Base-by-base conservation (phyloP, 306 rosid genomes). In the Ormosia semicastrata region DNA sequence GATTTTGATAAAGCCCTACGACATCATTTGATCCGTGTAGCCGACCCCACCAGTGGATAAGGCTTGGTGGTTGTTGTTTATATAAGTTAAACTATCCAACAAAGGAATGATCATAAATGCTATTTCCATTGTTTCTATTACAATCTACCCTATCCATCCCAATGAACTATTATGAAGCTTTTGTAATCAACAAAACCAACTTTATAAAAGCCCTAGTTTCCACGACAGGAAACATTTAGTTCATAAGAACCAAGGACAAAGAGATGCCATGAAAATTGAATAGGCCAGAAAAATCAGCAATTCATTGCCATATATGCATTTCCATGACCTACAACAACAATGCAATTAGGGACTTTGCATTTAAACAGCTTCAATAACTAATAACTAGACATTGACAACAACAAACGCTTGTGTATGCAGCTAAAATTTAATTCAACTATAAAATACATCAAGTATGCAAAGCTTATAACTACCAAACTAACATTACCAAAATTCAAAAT, bases 361-460 rank as follows among this genome's bases (percentile, higher is more conserved):
- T 82, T 43, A 77, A 77, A 78, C 72, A 53, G 34, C 58, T 33
- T 46, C 9, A 40, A 69, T n/a, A 82, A 59, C 56, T 24, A 79
- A 52, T 13, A 32, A 37, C 66, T 72, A 56, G 17, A 64, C 14
- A 68, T 11, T 64, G 33, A 77, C 63, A 10, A 7, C 30, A 57
- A 57, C 30, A 73, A 47, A 75, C 75, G 49, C 33, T 84, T 7
- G 1, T 54, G 50, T 41, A 67, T 56, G 73, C 70, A 79, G 67
- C 86, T 32, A 69, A 64, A 44, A 59, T 50, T 69, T 74, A 75
- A 75, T 70, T 33, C 88, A 59, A 70, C 75, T 32, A 53, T 6
- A 32, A 70, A 44, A 63, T 75, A 71, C 77, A 57, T 34, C 50
- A 71, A 71, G 65, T 30, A 81, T 63, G 81, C 60, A 63, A 76